Conservation (phyloP, 2,329 filamentous ascomycete genomes). For the Aspergillus japonicus region DNA sequence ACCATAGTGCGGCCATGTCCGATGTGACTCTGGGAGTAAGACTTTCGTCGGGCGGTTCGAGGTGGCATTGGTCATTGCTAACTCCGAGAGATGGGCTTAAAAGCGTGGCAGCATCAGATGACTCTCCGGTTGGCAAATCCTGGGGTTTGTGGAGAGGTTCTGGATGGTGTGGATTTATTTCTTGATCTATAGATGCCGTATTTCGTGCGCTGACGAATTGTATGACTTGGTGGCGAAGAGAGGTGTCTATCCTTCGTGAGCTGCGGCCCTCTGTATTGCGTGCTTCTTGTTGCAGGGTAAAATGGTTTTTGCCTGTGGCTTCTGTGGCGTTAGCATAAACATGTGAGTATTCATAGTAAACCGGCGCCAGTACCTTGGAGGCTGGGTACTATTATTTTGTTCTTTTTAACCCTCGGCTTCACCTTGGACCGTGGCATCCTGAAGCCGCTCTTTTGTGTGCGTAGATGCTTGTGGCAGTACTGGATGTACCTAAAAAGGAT, state of each 20-base stretch:
- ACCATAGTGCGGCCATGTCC: conserved; percentile 21
- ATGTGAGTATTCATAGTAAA: background rate
- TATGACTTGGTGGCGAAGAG: conserved; percentile 57
- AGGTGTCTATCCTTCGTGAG: conserved; percentile 48
- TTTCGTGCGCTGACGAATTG: conserved; percentile 61
- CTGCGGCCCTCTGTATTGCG: conserved; percentile 55
- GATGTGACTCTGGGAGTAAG: conserved; percentile 30
- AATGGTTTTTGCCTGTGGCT: conserved; percentile 20
- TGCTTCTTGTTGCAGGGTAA: conserved; percentile 59
- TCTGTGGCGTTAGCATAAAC: conserved; percentile 15
- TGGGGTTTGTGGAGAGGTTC: conserved; percentile 14
- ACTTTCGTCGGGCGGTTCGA: conserved; percentile 21
- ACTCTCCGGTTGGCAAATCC: background rate
- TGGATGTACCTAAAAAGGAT: no score
- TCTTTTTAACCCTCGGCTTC: conserved; percentile 14
- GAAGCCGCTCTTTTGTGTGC: background rate
- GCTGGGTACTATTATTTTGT: conserved; percentile 2
- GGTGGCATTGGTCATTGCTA: background rate
- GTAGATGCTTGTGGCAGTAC: background rate
- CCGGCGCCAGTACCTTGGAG: conserved; percentile 2
- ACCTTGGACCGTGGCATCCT: conserved; percentile 22
- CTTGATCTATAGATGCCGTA: conserved; percentile 32
- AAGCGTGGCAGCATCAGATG: background rate
- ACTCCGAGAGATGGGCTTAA: background rate
- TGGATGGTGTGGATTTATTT: conserved; percentile 20